phyloP scores from a whole-genome alignment of 495 filamentous ascomycete genomes.

The Neurospora sp. region DNA sequence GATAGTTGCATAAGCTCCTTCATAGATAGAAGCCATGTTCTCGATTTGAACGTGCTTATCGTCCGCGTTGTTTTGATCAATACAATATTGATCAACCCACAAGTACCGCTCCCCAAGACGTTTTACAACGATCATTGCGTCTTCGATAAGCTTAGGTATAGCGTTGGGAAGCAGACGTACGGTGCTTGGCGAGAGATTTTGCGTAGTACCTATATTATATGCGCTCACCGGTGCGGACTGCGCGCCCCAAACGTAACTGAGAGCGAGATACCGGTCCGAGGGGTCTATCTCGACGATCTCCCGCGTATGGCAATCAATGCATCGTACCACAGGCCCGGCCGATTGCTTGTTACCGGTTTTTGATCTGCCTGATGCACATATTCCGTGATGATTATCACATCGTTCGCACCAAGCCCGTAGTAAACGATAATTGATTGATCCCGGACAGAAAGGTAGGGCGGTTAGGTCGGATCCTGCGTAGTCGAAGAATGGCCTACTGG shows the following conservation, averaged over 20 bases:
- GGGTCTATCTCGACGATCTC: not conserved
- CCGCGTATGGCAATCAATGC: not conserved
- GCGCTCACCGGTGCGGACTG: not conserved
- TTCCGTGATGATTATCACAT: not conserved
- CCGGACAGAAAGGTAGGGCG: not conserved
- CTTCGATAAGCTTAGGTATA: not conserved
- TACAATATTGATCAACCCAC: conserved; percentile 8
- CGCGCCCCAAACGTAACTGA: not conserved
- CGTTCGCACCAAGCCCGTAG: not conserved
- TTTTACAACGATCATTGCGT: not conserved
- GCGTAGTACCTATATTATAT: not conserved
- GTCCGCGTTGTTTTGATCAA: not conserved
- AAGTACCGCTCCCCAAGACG: conserved; percentile 2
- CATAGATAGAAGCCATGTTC: not conserved
- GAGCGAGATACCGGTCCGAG: not conserved
- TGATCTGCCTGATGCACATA: not conserved
- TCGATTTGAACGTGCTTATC: not conserved
- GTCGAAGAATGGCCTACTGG: not conserved
- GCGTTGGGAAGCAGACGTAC: not conserved
- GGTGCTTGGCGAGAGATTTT: rapidly evolving
- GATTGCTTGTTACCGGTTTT: not conserved
- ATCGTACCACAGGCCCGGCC: not conserved
- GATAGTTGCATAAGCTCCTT: not conserved
- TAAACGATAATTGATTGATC: not conserved
- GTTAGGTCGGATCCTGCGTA: rapidly evolving